Conservation (phyloP, 371 early-diverging fungal genomes). For the Syncephalastrum monosporum region DNA sequence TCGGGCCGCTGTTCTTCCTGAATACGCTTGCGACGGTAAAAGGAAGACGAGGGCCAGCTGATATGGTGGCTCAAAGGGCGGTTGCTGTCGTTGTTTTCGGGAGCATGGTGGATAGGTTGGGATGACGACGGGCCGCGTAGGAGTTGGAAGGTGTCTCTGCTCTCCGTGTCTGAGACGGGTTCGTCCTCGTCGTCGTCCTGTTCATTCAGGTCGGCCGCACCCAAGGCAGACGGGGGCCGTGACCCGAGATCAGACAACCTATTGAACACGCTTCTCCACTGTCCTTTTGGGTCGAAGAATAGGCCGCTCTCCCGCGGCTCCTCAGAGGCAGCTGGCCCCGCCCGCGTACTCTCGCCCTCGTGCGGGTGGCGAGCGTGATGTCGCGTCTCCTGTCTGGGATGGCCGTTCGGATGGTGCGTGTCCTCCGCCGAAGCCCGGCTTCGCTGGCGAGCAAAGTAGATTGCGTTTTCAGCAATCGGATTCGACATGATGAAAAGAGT, state of each 20-base stretch:
- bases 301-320: slow-evolving; percentile 5
- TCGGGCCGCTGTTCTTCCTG: too few species aligned
- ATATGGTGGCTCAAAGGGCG: too few species aligned
- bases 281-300: slow-evolving; percentile 7
- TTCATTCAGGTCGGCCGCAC: slow-evolving; percentile 3
- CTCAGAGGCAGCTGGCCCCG: too few species aligned
- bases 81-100: too few species aligned
- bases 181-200: slow-evolving; percentile 5
- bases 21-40: too few species aligned
- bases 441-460: slow-evolving; percentile 32
- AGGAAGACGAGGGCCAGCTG: too few species aligned
- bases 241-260: not conserved
- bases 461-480: slow-evolving; percentile 43
- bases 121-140: slow-evolving; percentile 5
- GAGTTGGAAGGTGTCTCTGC: slow-evolving; percentile 33
- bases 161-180: slow-evolving; percentile 8
- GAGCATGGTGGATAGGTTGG: too few species aligned
- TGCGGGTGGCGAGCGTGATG: not conserved
- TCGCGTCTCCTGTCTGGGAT: not conserved
- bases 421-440: slow-evolving; percentile 1
- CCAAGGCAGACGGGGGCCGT: too few species aligned
- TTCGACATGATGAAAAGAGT: slow-evolving; percentile 30
- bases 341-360: too few species aligned
- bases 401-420: not conserved
- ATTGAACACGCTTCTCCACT: slow-evolving; percentile 11